Base-by-base conservation (phyloP, 768 basidiomycete species). In the Suillus ampliporus region DNA sequence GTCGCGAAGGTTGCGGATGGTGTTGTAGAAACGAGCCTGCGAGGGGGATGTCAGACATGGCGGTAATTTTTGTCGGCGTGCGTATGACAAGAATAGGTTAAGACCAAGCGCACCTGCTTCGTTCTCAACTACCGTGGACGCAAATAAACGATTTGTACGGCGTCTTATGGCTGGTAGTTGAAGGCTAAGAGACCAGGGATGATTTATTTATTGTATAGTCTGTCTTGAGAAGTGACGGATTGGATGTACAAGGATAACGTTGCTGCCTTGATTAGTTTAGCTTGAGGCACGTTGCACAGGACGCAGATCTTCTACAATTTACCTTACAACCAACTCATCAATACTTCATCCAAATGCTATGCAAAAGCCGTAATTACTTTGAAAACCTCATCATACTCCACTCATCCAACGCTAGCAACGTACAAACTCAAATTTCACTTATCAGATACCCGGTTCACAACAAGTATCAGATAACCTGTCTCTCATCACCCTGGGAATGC, bases 1-100 rank as follows among this genome's bases (percentile, higher is more conserved):
- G 72, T 66, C 65, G 62, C 51, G 62, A 61, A 59, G 34, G 31
- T 59, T 51, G 61, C 61, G 65, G 61, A 61, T 52, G 60, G 59
- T 63, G 51, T 65, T 44, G 35, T n/a, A 59, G 21, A 38, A 15
- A 17, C 2, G 54, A 60, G 46, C 64, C 64, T 65, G 58, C 64
- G 52, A 66, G 60, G 65, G 28, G 46, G 47, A 46, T 31, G 64
- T 60, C 46, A 31, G 11, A 51, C 28, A 51, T 31, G 50, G 31
- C 1, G 62, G 56, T 37, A 60, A 61, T 51, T 54, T 57, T 53
- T 26, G 58, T 67, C 31, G 37, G 46, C 19, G 43, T 46, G 48
- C 47, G 58, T 57, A 66, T 60, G 57, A 60, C 46, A 54, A 61
- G 54, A 56, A 56, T 56, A 56, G 48, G 52, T 48, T 34, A 38